Conservation (phyloP, 192 early-diverging fungal species). For the Polychytrium aggregatum region DNA sequence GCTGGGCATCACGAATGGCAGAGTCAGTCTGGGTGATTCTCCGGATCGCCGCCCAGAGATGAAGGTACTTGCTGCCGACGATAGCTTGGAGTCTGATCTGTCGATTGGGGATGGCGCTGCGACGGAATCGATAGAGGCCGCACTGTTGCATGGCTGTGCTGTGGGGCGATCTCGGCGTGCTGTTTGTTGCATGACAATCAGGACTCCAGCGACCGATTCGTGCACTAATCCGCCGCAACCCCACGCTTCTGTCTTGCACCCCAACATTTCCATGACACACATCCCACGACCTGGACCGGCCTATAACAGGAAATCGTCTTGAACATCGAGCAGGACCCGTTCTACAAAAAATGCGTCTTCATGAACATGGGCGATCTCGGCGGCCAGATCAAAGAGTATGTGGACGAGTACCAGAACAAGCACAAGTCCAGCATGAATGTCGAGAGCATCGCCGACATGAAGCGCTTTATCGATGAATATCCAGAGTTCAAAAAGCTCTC, state of each 20-base stretch:
- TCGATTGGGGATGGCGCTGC: too few species aligned
- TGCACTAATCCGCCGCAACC: too few species aligned
- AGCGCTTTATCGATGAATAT: conserved; percentile 96
- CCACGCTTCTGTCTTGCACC: conserved; percentile 8
- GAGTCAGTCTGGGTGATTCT: conserved; percentile 82
- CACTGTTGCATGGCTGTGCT: too few species aligned
- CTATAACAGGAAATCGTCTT: conserved; percentile 93
- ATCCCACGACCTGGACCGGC: too few species aligned
- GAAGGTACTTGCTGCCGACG: conserved; percentile 42
- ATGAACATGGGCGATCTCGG: conserved; percentile 93
- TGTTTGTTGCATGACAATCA: too few species aligned
- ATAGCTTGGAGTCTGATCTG: too few species aligned
- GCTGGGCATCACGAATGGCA: conserved; percentile 83
- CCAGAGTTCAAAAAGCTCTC: conserved; percentile 94
- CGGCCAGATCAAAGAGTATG: conserved; percentile 83
- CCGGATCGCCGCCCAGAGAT: conserved; percentile 71
- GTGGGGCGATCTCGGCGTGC: too few species aligned
- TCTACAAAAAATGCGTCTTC: conserved; percentile 83
- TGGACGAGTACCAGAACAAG: conserved; percentile 87
- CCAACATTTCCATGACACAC: too few species aligned
- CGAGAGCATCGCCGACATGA: conserved; percentile 96
- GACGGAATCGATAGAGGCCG: too few species aligned
- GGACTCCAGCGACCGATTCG: too few species aligned
- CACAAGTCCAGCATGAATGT: conserved; percentile 84
- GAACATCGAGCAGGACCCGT: conserved; percentile 78